Evolutionary conservation across 345 rosid species (phyloP).

Genomic region (Punica granatum): DNA sequence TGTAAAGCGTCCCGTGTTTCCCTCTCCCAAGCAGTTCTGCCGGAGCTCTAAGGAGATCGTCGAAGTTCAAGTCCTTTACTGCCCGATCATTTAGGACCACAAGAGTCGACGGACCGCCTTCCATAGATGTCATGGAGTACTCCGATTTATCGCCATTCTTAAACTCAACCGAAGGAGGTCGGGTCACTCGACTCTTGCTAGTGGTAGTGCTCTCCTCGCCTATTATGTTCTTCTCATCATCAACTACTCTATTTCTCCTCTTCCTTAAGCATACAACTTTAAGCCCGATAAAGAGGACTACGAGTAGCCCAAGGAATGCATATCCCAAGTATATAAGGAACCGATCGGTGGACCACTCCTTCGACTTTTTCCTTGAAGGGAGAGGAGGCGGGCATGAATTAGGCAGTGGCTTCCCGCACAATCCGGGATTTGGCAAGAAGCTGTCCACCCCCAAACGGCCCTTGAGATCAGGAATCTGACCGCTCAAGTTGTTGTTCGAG

Average conservation of each 20-base stretch:
- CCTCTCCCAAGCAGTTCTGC: constrained; percentile 14
- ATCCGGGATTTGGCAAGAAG: constrained; percentile 10
- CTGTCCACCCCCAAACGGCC: constrained; percentile 13
- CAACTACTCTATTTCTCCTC: not conserved
- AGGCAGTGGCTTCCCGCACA: constrained; percentile 9
- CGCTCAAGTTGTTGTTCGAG: constrained; percentile 17
- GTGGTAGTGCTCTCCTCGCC: not conserved
- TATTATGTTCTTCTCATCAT: not conserved
- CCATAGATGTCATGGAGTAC: constrained; percentile 12
- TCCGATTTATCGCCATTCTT: constrained; percentile 10
- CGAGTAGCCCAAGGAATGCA: not conserved
- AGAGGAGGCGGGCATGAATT: constrained; percentile 8
- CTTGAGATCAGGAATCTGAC: constrained; percentile 10
- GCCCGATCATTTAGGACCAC: constrained; percentile 9
- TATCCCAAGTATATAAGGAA: constrained; percentile 15
- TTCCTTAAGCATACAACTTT: not conserved
- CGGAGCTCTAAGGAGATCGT: constrained; percentile 14
- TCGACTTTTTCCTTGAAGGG: not conserved
- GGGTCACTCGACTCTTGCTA: not conserved
- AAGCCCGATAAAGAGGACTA: constrained; percentile 2
- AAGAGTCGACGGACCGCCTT: constrained; percentile 6
- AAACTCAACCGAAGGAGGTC: not conserved
- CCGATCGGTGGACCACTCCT: constrained; percentile 1
- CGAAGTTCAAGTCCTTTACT: constrained; percentile 11
- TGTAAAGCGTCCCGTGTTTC: constrained; percentile 15